Evolutionary conservation across 2,329 filamentous ascomycete species (phyloP).

Genomic region (Neurospora sp.): DNA sequence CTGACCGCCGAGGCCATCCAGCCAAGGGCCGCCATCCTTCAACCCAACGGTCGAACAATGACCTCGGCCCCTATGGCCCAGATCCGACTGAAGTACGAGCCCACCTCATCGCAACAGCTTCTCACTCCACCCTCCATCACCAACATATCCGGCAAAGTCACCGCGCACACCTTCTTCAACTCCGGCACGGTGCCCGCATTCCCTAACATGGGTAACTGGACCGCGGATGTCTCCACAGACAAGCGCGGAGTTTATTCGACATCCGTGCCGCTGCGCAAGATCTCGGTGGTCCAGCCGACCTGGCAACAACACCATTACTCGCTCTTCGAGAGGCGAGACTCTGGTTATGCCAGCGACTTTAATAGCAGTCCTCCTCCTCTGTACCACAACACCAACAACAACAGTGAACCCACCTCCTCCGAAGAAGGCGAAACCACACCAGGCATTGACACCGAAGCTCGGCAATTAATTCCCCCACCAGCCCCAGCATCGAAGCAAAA

Average conservation of each 20-base stretch:
- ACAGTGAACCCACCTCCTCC: background rate
- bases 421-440: background rate
- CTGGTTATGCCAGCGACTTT: conserved; percentile 22
- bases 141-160: conserved; percentile 39
- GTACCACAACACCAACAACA: background rate
- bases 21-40: conserved; percentile 36
- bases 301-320: conserved; percentile 33
- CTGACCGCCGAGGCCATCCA: conserved; percentile 37
- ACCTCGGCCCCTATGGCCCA: conserved; percentile 32
- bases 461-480: background rate
- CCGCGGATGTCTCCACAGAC: conserved; percentile 26
- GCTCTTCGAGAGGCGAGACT: conserved; percentile 26
- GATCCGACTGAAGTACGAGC: conserved; percentile 39
- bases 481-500: too few relatives aligned
- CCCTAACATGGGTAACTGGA: conserved; percentile 41
- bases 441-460: background rate
- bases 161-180: conserved; percentile 43
- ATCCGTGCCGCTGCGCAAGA: conserved; percentile 31
- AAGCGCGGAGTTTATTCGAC: conserved; percentile 35
- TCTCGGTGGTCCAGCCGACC: conserved; percentile 21
- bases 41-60: conserved; percentile 34
- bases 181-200: conserved; percentile 34
- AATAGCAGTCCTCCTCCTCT: background rate
- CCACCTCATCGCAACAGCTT: conserved; percentile 26
- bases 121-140: conserved; percentile 38